These are phyloP conservation scores for Cotoneaster glaucophyllus DNA, from an alignment of 306 rosid species.

Conservation along the genomic window DNA sequence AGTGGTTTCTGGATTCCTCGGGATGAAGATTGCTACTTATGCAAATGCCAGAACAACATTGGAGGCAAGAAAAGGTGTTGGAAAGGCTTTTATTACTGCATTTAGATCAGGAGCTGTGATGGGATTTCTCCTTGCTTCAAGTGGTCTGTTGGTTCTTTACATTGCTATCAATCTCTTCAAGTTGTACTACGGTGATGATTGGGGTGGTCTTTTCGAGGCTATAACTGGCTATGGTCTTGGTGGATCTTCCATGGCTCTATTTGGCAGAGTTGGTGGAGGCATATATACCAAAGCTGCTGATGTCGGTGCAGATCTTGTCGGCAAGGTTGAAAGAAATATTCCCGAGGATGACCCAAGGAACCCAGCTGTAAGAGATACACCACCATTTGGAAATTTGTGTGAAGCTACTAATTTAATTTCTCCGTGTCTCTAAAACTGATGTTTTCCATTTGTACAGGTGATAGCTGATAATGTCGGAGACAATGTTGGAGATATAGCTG, in stretches of 20 bases:
- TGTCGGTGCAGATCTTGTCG: slow-evolving; percentile 99
- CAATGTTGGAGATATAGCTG: slow-evolving; percentile 98
- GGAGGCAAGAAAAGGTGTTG: slow-evolving; percentile 95
- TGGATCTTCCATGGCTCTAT: slow-evolving; percentile 97
- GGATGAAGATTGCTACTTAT: slow-evolving; percentile 93
- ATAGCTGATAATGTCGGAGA: slow-evolving; percentile 98
- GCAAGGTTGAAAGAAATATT: slow-evolving; percentile 91
- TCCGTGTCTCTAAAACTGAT: neutral
- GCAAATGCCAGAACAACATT: slow-evolving; percentile 95
- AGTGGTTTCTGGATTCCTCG: slow-evolving; percentile 85
- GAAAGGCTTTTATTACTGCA: slow-evolving; percentile 84
- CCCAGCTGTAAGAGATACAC: slow-evolving; percentile 68
- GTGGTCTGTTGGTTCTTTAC: slow-evolving; percentile 82
- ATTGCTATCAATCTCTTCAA: slow-evolving; percentile 71
- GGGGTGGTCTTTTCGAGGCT: slow-evolving; percentile 95
- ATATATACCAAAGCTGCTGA: slow-evolving; percentile 98
- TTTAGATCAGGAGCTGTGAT: slow-evolving; percentile 96
- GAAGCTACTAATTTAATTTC: neutral
- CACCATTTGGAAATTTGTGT: neutral
- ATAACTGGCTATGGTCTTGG: slow-evolving; percentile 99
- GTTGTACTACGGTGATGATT: slow-evolving; percentile 91
- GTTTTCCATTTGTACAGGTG: slow-evolving; percentile 43
- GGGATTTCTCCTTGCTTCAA: slow-evolving; percentile 97
- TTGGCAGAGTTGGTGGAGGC: slow-evolving; percentile 98
- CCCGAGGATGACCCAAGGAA: slow-evolving; percentile 98